A percentile compares a stretch with the other conserved stretches of the same genome.
Evolutionary conservation across 164 flowering plant genomes (phyloP).

Genomic region (Macadamia tetraphylla): DNA sequence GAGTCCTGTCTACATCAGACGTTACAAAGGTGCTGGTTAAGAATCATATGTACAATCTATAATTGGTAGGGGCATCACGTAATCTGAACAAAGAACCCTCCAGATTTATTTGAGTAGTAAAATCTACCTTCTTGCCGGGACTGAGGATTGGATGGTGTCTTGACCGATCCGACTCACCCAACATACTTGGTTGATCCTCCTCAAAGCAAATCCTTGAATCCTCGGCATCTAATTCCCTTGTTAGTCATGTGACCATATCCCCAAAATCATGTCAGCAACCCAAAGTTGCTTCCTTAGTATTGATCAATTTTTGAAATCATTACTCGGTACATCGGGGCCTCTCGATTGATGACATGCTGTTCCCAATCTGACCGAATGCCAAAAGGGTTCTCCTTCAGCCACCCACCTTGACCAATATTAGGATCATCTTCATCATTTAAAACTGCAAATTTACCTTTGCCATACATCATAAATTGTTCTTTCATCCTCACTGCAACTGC

Average conservation of each 20-base stretch:
- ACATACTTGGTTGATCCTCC: too few relatives aligned
- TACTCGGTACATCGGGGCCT: slow-evolving; percentile 71
- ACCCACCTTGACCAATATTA: slow-evolving; percentile 21
- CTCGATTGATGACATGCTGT: slow-evolving; percentile 69
- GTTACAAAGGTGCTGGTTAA: background rate
- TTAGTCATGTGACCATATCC: too few relatives aligned
- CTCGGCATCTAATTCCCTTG: too few relatives aligned
- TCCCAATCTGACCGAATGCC: slow-evolving; percentile 88
- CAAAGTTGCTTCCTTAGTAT: slow-evolving; percentile 1
- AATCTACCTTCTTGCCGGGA: background rate
- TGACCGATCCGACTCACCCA: too few relatives aligned
- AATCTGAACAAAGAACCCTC: background rate
- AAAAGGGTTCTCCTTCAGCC: slow-evolving; percentile 82
- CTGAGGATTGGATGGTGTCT: too few relatives aligned
- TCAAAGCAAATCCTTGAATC: too few relatives aligned
- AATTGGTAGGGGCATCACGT: slow-evolving; percentile 1
- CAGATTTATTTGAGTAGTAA: background rate
- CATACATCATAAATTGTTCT: slow-evolving; percentile 49
- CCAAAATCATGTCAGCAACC: background rate
- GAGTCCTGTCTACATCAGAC: too few relatives aligned
- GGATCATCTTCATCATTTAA: slow-evolving; percentile 11
- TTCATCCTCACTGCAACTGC: slow-evolving; percentile 73
- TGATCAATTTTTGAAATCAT: slow-evolving; percentile 43
- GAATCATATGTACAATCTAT: background rate
- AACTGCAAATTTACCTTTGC: slow-evolving; percentile 50